These are phyloP conservation scores for Cephalotrichum gorgonifer DNA, from an alignment of 2,329 filamentous ascomycete genomes.

Conservation along the genomic window DNA sequence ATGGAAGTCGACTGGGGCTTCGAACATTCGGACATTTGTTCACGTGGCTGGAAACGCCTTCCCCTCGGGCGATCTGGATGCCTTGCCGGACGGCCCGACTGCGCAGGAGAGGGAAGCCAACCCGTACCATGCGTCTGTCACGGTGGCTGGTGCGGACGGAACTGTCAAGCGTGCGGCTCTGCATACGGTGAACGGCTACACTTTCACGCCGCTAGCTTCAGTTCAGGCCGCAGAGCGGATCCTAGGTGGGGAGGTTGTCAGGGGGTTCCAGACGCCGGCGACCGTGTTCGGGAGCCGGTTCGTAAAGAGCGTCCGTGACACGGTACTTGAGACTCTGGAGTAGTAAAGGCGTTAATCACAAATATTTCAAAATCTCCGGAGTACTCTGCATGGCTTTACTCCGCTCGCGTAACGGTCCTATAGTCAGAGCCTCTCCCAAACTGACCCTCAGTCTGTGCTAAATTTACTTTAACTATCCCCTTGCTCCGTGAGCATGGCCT, in stretches of 20 bases:
- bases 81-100: slow-evolving; percentile 11
- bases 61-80: slow-evolving; percentile 1
- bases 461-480: no score
- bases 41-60: slow-evolving; percentile 5
- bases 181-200: slow-evolving; percentile 13
- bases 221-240: slow-evolving; percentile 10
- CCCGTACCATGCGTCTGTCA: slow-evolving; percentile 12
- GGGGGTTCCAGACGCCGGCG: slow-evolving; percentile 12
- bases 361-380: no score
- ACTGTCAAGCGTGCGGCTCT: slow-evolving; percentile 6
- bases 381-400: no score
- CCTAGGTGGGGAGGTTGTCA: slow-evolving; percentile 6
- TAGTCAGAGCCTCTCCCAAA: no score
- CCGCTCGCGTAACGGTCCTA: no score
- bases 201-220: slow-evolving; percentile 11
- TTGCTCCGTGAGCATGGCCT: no score
- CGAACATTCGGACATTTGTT: slow-evolving; percentile 10
- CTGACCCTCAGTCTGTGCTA: no score
- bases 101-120: slow-evolving; percentile 7
- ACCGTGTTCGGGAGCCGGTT: slow-evolving; percentile 10
- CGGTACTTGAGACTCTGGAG: no score
- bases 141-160: slow-evolving; percentile 6
- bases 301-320: slow-evolving; percentile 6
- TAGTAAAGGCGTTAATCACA: no score
- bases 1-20: slow-evolving; percentile 8